phyloP scores from a whole-genome alignment of 768 basidiomycete genomes.

The Wakefieldia striispora region DNA sequence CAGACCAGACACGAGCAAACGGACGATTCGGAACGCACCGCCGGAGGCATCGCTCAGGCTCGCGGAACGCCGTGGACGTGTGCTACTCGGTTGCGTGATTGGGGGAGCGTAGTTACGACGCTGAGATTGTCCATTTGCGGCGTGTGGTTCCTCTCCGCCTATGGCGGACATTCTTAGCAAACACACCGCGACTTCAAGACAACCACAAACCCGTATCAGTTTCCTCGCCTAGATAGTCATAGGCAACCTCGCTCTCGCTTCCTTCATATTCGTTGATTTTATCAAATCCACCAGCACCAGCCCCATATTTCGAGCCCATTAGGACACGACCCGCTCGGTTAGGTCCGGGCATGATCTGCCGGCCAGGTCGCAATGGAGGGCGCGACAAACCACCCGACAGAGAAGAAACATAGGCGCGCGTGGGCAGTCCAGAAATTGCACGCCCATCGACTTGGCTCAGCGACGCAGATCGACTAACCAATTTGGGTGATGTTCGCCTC shows the following conservation, averaged over 20 bases:
- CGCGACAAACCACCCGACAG: slow-evolving; percentile 38
- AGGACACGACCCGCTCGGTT: slow-evolving; percentile 50
- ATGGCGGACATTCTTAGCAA: slow-evolving; percentile 22
- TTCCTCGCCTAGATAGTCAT: slow-evolving; percentile 34
- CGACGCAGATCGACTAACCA: slow-evolving; percentile 32
- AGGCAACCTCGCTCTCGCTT: slow-evolving; percentile 39
- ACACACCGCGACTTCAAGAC: slow-evolving; percentile 6
- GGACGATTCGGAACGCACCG: slow-evolving; percentile 23
- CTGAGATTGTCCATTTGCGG: slow-evolving; percentile 23
- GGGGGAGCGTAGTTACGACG: slow-evolving; percentile 28
- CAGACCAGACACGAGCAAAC: slow-evolving; percentile 25
- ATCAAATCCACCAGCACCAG: slow-evolving; percentile 37
- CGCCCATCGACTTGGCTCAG: slow-evolving; percentile 35
- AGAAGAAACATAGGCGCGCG: slow-evolving; percentile 32
- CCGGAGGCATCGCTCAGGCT: slow-evolving; percentile 65
- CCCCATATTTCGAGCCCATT: slow-evolving; percentile 38
- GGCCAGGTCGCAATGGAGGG: slow-evolving; percentile 38
- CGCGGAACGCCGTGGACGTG: slow-evolving; percentile 71
- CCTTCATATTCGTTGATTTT: slow-evolving; percentile 47
- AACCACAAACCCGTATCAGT: slow-evolving; percentile 38
- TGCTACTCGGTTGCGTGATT: slow-evolving; percentile 38
- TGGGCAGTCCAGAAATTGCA: slow-evolving; percentile 32
- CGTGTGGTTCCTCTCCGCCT: slow-evolving; percentile 32
- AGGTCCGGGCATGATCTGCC: slow-evolving; percentile 45
- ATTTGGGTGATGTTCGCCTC: slow-evolving; percentile 26